Conservation (phyloP, 768 basidiomycete species). For the Mycena galopus region DNA sequence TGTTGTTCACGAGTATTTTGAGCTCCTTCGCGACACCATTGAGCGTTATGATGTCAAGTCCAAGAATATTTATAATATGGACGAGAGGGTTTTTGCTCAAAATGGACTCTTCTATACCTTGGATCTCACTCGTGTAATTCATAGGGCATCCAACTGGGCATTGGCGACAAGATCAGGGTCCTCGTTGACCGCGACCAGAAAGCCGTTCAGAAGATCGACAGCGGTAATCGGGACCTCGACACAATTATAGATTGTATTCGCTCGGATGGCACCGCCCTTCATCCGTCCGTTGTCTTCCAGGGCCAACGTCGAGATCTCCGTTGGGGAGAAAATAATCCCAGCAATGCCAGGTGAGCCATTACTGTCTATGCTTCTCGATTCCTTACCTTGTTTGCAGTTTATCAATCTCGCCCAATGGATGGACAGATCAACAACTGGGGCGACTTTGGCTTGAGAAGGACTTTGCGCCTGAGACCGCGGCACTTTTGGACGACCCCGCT, state of each 20-base stretch:
- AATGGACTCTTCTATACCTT: not conserved
- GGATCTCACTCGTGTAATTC: not conserved
- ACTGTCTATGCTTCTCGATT: not conserved
- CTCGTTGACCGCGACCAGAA: too few species aligned
- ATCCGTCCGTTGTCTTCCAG: conserved; percentile 54
- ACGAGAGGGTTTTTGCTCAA: not conserved
- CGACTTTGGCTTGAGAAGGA: conserved; percentile 32
- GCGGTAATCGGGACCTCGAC: conserved; percentile 56
- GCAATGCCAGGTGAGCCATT: conserved; percentile 29
- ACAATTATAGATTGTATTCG: conserved; percentile 61
- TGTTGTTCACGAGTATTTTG: conserved; percentile 13
- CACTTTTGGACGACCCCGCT: conserved; percentile 13
- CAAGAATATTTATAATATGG: conserved; percentile 22
- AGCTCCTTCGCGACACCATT: conserved; percentile 10
- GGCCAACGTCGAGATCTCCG: conserved; percentile 22
- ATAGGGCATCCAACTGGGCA: conserved; percentile 8
- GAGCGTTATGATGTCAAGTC: conserved; percentile 5
- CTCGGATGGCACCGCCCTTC: conserved; percentile 54
- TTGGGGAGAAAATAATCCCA: too few species aligned
- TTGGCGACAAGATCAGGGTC: not conserved
- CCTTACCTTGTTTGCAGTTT: conserved; percentile 17
- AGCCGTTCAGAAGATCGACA: conserved; percentile 37
- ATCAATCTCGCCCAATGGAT: conserved; percentile 41
- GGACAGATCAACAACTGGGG: conserved; percentile 44
- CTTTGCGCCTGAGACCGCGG: conserved; percentile 14